Evolutionary conservation across 129 eudicot species (phyloP).

Genomic region (Lonicera japonica): DNA sequence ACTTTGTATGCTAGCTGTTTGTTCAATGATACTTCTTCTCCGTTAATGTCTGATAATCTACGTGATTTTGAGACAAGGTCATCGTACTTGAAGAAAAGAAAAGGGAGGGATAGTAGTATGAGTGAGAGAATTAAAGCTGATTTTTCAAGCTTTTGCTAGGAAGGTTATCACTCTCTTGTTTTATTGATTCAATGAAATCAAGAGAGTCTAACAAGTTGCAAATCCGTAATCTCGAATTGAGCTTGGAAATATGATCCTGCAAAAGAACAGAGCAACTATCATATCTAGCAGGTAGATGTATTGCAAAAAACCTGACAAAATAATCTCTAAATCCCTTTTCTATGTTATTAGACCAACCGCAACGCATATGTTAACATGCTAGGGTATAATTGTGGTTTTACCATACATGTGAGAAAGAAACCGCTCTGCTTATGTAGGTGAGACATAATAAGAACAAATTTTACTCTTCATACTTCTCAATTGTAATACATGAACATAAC

Average conservation of each 20-base stretch:
- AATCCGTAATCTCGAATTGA: slow-evolving; percentile 37
- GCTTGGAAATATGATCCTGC: slow-evolving; percentile 61
- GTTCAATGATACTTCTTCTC: slow-evolving; percentile 65
- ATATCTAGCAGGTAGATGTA: too few species aligned
- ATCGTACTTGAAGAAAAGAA: slow-evolving; percentile 61
- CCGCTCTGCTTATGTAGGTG: too few species aligned
- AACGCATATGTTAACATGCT: too few species aligned
- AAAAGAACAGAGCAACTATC: background rate
- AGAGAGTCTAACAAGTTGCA: slow-evolving; percentile 42
- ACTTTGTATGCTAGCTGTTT: slow-evolving; percentile 75
- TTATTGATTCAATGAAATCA: slow-evolving; percentile 18
- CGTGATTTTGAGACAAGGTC: slow-evolving; percentile 51
- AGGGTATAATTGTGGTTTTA: too few species aligned
- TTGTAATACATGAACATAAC: too few species aligned
- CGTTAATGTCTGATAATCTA: slow-evolving; percentile 38
- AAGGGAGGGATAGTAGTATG: slow-evolving; percentile 52
- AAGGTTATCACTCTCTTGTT: slow-evolving; percentile 20
- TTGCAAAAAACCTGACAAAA: too few species aligned
- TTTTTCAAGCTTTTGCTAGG: slow-evolving; percentile 44
- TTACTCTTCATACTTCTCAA: too few species aligned
- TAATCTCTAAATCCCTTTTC: too few species aligned
- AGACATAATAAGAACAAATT: too few species aligned
- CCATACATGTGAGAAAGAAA: too few species aligned
- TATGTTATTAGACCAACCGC: too few species aligned
- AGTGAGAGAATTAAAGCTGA: slow-evolving; percentile 50